Percentiles rank a stretch among this genome's conserved stretches.
phyloP scores from a whole-genome alignment of 2,329 filamentous ascomycete genomes.

The Alternaria rosae region DNA sequence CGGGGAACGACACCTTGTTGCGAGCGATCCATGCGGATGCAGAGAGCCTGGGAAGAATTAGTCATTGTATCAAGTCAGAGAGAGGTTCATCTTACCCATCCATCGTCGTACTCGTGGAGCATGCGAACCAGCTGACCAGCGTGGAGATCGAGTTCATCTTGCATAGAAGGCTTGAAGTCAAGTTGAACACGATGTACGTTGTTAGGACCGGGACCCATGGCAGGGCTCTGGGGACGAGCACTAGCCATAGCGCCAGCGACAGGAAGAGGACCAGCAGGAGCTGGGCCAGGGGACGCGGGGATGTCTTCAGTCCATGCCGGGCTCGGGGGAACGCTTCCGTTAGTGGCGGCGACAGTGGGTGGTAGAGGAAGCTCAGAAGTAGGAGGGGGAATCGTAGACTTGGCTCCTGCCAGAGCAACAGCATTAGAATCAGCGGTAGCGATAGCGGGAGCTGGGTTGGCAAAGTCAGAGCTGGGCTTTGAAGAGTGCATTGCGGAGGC shows the following conservation, averaged over 20 bases:
- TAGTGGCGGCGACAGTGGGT: slow-evolving; percentile 61
- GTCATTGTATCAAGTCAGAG: background rate
- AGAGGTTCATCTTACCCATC: slow-evolving; percentile 75
- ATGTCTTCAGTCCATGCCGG: slow-evolving; percentile 69
- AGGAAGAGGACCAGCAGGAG: slow-evolving; percentile 48
- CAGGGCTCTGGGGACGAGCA: slow-evolving; percentile 67
- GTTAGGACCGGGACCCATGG: slow-evolving; percentile 47
- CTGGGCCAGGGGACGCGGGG: slow-evolving; percentile 60
- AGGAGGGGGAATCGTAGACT: slow-evolving; percentile 39
- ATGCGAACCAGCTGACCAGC: slow-evolving; percentile 86
- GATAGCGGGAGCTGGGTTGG: slow-evolving; percentile 50
- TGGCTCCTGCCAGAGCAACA: slow-evolving; percentile 43
- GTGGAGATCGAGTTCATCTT: slow-evolving; percentile 84
- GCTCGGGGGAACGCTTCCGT: slow-evolving; percentile 56
- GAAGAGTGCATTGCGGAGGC: slow-evolving; percentile 33
- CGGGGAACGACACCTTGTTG: slow-evolving; percentile 92
- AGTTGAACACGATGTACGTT: slow-evolving; percentile 92
- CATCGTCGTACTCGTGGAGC: slow-evolving; percentile 96
- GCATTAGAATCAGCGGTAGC: slow-evolving; percentile 52
- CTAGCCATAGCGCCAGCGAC: slow-evolving; percentile 66
- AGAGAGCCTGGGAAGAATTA: slow-evolving; percentile 72
- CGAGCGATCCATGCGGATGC: slow-evolving; percentile 86
- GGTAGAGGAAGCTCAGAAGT: slow-evolving; percentile 27
- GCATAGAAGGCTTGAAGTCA: slow-evolving; percentile 91
- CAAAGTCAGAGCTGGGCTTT: slow-evolving; percentile 36